phyloP scores from a whole-genome alignment of 1,284 basidiomycete genomes.

The Ceratobasidium sp. region DNA sequence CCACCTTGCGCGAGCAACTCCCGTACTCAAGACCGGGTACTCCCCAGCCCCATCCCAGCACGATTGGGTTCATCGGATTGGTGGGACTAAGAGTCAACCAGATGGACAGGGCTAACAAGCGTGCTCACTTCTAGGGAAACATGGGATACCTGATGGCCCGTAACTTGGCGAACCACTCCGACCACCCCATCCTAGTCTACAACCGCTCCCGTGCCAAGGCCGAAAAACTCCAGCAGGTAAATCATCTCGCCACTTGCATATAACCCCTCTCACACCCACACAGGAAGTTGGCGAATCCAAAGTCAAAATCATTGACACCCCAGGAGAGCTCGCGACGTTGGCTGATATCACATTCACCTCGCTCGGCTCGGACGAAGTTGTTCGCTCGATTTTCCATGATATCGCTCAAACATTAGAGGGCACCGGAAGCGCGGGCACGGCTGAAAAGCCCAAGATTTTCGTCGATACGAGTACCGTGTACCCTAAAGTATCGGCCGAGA shows the following conservation, averaged over 20 bases:
- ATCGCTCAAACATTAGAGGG: constrained; percentile 65
- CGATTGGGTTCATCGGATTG: constrained; percentile 60
- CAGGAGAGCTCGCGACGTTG: constrained; percentile 63
- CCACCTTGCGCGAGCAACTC: constrained; percentile 19
- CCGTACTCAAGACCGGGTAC: constrained; percentile 68
- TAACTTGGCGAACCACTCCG: constrained; percentile 68
- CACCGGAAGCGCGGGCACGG: constrained; percentile 1
- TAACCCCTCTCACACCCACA: not conserved
- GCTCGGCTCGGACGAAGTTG: constrained; percentile 75
- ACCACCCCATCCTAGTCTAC: constrained; percentile 55
- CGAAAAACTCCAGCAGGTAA: constrained; percentile 54
- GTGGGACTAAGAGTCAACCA: constrained; percentile 57
- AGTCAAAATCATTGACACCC: constrained; percentile 60
- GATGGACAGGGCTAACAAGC: constrained; percentile 45
- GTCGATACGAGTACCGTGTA: constrained; percentile 84
- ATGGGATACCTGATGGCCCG: constrained; percentile 75
- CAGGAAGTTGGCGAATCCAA: constrained; percentile 60
- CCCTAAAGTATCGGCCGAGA: constrained; percentile 73
- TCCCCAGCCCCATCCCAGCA: constrained; percentile 50
- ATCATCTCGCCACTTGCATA: not conserved
- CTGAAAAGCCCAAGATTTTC: constrained; percentile 67
- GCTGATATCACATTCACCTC: constrained; percentile 85
- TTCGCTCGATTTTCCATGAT: constrained; percentile 69
- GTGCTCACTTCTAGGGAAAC: constrained; percentile 44
- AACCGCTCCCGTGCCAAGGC: constrained; percentile 69